A percentile compares a stretch with the other conserved stretches of the same genome.
Conservation (phyloP, 2,329 filamentous ascomycete species). For the Tolypocladium ovalisporum region DNA sequence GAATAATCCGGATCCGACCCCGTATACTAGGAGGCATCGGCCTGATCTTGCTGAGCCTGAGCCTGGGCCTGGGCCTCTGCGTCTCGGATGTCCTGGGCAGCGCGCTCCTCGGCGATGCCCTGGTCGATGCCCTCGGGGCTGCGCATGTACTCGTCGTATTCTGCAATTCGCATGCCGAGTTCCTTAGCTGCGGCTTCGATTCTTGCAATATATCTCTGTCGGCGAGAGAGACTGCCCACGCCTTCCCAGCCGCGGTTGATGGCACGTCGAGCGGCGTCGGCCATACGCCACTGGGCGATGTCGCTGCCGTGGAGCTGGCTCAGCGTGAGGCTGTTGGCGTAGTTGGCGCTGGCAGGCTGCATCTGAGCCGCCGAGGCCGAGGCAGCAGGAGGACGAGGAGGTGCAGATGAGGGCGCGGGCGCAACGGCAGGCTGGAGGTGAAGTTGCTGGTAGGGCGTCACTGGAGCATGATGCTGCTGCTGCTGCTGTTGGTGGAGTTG, state of each 20-base stretch:
- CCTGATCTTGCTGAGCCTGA: constrained; percentile 10
- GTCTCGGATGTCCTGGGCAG: constrained; percentile 4
- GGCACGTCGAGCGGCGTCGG: constrained; percentile 10
- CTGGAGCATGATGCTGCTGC: neutral
- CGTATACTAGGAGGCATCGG: neutral
- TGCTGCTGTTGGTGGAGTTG: neutral
- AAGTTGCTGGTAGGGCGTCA: neutral
- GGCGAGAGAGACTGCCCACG: constrained; percentile 29
- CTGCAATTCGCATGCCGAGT: constrained; percentile 39
- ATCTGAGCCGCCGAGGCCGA: neutral
- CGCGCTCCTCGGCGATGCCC: constrained; percentile 13
- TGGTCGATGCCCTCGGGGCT: constrained; percentile 11
- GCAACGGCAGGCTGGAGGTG: neutral
- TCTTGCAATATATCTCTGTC: constrained; percentile 35
- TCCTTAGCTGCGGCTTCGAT: constrained; percentile 44
- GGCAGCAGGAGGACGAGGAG: neutral
- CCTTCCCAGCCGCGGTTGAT: constrained; percentile 32
- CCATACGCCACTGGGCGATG: constrained; percentile 23
- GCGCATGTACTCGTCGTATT: constrained; percentile 34
- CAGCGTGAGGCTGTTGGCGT: constrained; percentile 15
- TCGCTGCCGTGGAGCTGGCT: constrained; percentile 6
- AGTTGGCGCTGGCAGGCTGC: neutral
- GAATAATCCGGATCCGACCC: neutral
- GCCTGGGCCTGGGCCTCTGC: neutral
- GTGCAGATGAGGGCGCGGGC: neutral